Evolutionary conservation across 2,329 filamentous ascomycete genomes (phyloP).

Genomic region (Paraconiothyrium brasiliense): DNA sequence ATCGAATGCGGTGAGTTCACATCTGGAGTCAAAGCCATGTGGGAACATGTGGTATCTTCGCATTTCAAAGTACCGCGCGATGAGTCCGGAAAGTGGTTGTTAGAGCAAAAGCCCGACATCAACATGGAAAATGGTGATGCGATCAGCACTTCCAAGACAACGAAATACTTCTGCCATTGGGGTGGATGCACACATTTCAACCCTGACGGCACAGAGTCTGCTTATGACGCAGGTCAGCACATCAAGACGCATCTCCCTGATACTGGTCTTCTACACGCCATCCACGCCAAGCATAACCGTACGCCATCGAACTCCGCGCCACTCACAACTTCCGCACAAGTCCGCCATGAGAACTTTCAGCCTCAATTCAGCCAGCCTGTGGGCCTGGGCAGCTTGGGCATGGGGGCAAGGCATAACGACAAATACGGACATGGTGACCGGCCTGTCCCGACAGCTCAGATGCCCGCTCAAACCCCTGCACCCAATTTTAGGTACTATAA

Average conservation of each 20-base stretch:
- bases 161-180: conserved; percentile 71
- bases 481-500: conserved; percentile 53
- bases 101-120: conserved; percentile 50
- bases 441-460: conserved; percentile 34
- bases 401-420: conserved; percentile 32
- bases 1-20: conserved; percentile 65
- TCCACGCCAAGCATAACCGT: conserved; percentile 59
- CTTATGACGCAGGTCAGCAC: conserved; percentile 67
- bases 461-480: conserved; percentile 27
- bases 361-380: conserved; percentile 43
- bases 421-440: conserved; percentile 31
- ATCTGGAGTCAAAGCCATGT: conserved; percentile 71
- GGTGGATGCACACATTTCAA: conserved; percentile 69
- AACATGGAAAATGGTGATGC: conserved; percentile 53
- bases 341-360: conserved; percentile 39
- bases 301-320: conserved; percentile 49
- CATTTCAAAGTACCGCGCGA: conserved; percentile 70
- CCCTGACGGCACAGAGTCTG: conserved; percentile 42
- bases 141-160: conserved; percentile 56
- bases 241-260: conserved; percentile 74
- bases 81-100: conserved; percentile 62
- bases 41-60: conserved; percentile 72
- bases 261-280: conserved; percentile 46
- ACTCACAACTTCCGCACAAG: conserved; percentile 39
- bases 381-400: conserved; percentile 39